Percentiles rank a stretch among this genome's conserved stretches.
phyloP scores from a whole-genome alignment of 305 asterid genomes.

The Caryopteris hybrid region DNA sequence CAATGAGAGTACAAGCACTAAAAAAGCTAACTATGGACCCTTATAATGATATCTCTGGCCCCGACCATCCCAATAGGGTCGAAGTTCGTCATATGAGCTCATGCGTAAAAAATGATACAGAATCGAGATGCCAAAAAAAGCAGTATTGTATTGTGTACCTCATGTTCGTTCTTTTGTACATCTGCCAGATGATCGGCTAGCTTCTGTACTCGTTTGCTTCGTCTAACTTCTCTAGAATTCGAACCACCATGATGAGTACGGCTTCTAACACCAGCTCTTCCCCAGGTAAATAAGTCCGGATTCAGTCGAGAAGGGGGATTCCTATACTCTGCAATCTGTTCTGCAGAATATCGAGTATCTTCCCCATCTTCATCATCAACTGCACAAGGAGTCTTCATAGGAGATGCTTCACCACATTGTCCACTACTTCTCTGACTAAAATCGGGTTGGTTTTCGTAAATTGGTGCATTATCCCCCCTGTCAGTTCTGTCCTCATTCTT shows the following conservation, averaged over 20 bases:
- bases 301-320: not conserved
- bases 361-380: slow-evolving; percentile 6
- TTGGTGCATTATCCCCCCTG: not conserved
- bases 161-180: not conserved
- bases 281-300: not conserved
- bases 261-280: not conserved
- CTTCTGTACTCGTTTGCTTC: not conserved
- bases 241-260: not conserved
- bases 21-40: not conserved
- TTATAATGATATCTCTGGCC: too few relatives aligned
- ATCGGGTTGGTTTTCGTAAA: not conserved
- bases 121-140: too few relatives aligned
- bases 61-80: too few relatives aligned
- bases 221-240: not conserved
- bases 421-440: not conserved
- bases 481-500: not conserved
- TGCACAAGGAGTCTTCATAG: not conserved
- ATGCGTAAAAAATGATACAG: too few relatives aligned
- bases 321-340: not conserved
- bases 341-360: not conserved
- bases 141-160: not conserved
- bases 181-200: slow-evolving; percentile 5
- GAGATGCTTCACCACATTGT: not conserved
- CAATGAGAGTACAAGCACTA: not conserved
- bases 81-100: too few relatives aligned